Evolutionary conservation across 2,329 filamentous ascomycete species (phyloP).

Genomic region (Alternaria conjuncta): DNA sequence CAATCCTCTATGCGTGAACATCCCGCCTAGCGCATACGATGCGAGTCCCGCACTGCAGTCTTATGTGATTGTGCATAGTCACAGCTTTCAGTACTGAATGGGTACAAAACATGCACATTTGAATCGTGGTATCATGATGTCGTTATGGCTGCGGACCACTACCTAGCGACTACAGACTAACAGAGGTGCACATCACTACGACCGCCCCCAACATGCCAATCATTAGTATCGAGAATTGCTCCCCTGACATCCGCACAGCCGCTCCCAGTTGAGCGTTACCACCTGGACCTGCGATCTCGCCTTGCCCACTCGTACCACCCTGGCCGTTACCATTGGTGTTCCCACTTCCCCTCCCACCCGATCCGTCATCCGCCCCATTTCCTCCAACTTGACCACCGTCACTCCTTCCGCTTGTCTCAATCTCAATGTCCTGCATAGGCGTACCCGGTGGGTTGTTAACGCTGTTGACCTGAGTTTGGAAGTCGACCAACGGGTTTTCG

Average conservation of each 20-base stretch:
- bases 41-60: neutral
- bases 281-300: slow-evolving; percentile 12
- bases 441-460: slow-evolving; percentile 44
- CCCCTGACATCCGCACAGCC: slow-evolving; percentile 15
- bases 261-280: slow-evolving; percentile 9
- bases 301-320: slow-evolving; percentile 9
- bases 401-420: slow-evolving; percentile 31
- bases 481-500: slow-evolving; percentile 36
- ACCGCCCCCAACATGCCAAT: slow-evolving; percentile 16
- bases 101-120: neutral
- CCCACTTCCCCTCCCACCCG: neutral
- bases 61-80: neutral
- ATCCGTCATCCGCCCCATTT: slow-evolving; percentile 22
- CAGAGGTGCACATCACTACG: slow-evolving; percentile 17
- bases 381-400: slow-evolving; percentile 39
- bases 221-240: slow-evolving; percentile 16
- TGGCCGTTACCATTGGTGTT: neutral
- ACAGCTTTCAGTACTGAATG: neutral
- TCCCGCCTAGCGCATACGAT: neutral
- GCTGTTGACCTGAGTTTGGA: slow-evolving; percentile 31
- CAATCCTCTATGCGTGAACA: neutral
- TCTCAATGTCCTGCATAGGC: slow-evolving; percentile 36
- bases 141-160: neutral
- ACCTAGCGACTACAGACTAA: slow-evolving; percentile 5
- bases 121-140: neutral